These are phyloP conservation scores for Yarrowia phangngaensis DNA, from an alignment of 805 yeast species.

Conservation along the genomic window DNA sequence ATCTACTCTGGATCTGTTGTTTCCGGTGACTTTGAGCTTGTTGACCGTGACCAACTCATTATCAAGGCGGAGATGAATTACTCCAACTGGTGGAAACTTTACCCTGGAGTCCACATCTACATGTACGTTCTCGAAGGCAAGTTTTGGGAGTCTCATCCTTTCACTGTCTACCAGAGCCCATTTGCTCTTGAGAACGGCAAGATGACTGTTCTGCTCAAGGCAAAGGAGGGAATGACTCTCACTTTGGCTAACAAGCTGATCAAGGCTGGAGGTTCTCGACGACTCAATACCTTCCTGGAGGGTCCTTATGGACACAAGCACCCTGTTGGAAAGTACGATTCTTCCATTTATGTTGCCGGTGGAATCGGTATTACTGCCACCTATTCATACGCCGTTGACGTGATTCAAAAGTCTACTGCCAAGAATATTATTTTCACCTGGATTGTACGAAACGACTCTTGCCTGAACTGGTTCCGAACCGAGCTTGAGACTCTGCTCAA, in stretches of 20 bases:
- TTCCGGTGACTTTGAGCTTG: constrained; percentile 10
- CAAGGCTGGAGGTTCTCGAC: constrained; percentile 1
- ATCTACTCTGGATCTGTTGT: constrained; percentile 51
- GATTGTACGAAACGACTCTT: constrained; percentile 52
- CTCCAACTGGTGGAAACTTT: constrained; percentile 43
- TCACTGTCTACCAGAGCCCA: constrained; percentile 44
- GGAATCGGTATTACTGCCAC: constrained; percentile 72
- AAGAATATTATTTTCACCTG: constrained; percentile 51
- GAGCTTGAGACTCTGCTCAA: constrained; percentile 40
- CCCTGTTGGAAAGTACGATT: constrained; percentile 49
- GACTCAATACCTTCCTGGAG: constrained; percentile 41
- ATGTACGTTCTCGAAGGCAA: constrained; percentile 54
- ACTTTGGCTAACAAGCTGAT: constrained; percentile 2
- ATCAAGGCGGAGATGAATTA: constrained; percentile 14
- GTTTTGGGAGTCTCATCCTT: constrained; percentile 75
- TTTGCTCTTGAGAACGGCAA: constrained; percentile 3
- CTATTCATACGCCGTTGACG: constrained; percentile 44
- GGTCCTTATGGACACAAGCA: constrained; percentile 66
- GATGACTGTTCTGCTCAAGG: constrained; percentile 20
- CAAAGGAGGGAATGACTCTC: constrained; percentile 19
- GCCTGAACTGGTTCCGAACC: constrained; percentile 46
- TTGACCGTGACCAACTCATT: constrained; percentile 9
- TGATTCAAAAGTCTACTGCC: constrained; percentile 35
- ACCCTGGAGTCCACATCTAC: constrained; percentile 58
- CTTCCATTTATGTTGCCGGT: constrained; percentile 61